A percentile compares a stretch with the other conserved stretches of the same genome.
These are phyloP conservation scores for Penicillium capsulatum DNA, from an alignment of 2,329 filamentous ascomycete species.

Conservation along the genomic window DNA sequence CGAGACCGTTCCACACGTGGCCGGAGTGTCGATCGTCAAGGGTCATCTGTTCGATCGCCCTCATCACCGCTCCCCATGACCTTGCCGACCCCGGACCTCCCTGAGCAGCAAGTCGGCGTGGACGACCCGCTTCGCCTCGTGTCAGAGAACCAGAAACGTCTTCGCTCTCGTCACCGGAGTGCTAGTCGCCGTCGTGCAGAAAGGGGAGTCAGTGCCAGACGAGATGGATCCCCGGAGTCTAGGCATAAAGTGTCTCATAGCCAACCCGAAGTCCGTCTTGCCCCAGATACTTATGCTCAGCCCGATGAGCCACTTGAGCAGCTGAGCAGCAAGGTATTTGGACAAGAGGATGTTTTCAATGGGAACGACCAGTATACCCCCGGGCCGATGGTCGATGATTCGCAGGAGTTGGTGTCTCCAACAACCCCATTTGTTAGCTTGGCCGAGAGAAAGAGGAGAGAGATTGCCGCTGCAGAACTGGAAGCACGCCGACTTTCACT, in stretches of 20 bases:
- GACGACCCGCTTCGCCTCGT: conserved; percentile 55
- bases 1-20: conserved; percentile 46
- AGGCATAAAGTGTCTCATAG: conserved; percentile 38
- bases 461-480: conserved; percentile 75
- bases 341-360: conserved; percentile 10
- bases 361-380: conserved; percentile 6
- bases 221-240: conserved; percentile 47
- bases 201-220: conserved; percentile 40
- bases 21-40: conserved; percentile 58
- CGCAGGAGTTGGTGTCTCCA: conserved; percentile 20
- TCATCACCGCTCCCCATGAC: conserved; percentile 74
- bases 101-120: conserved; percentile 56
- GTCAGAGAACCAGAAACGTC: conserved; percentile 42
- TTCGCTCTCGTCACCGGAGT: conserved; percentile 51
- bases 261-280: conserved; percentile 24
- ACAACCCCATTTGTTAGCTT: conserved; percentile 36
- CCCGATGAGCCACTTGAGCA: conserved; percentile 9
- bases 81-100: conserved; percentile 43
- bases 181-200: conserved; percentile 46
- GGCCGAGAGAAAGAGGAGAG: conserved; percentile 65
- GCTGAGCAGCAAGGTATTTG: conserved; percentile 10
- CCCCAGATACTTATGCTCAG: conserved; percentile 20
- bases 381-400: conserved; percentile 19
- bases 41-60: conserved; percentile 64
- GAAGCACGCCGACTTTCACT: conserved; percentile 83